Conservation (phyloP, 2,329 filamentous ascomycete species). For the Diaporthe australafricana region DNA sequence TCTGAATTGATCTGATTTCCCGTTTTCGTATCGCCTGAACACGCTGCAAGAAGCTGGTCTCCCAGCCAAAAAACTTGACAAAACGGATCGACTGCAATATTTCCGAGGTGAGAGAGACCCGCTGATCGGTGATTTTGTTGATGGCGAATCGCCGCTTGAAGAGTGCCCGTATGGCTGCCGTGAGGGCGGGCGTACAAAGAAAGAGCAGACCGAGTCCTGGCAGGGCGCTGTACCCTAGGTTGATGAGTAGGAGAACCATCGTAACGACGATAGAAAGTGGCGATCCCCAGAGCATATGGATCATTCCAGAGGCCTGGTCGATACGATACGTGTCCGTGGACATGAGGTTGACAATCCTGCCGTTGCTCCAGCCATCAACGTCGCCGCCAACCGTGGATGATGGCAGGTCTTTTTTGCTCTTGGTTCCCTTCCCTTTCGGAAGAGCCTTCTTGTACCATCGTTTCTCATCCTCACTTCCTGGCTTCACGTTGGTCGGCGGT, state of each 20-base stretch:
- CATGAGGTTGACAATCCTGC: constrained; percentile 92
- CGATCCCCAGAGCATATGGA: constrained; percentile 91
- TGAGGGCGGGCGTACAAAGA: constrained; percentile 81
- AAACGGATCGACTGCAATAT: constrained; percentile 92
- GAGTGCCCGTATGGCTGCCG: constrained; percentile 79
- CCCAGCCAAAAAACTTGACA: constrained; percentile 98
- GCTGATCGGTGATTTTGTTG: constrained; percentile 94
- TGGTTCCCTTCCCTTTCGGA: constrained; percentile 50
- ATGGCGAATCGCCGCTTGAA: constrained; percentile 82
- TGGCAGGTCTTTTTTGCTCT: constrained; percentile 43
- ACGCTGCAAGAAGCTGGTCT: constrained; percentile 83
- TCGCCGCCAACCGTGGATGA: constrained; percentile 66
- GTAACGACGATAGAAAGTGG: constrained; percentile 84
- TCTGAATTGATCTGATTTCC: constrained; percentile 86
- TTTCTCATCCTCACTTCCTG: constrained; percentile 55
- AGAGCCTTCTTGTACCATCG: constrained; percentile 56
- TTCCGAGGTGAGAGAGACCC: constrained; percentile 91
- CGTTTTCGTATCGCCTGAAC: constrained; percentile 78
- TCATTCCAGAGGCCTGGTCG: constrained; percentile 87
- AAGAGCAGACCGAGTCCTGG: constrained; percentile 87
- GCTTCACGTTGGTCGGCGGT: constrained; percentile 42
- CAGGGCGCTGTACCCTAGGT: constrained; percentile 91
- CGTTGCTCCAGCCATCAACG: constrained; percentile 89
- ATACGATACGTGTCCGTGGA: constrained; percentile 94
- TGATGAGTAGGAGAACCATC: constrained; percentile 84